Conservation (phyloP, 202 grass and related monocot species). For the Carex arenaria region DNA sequence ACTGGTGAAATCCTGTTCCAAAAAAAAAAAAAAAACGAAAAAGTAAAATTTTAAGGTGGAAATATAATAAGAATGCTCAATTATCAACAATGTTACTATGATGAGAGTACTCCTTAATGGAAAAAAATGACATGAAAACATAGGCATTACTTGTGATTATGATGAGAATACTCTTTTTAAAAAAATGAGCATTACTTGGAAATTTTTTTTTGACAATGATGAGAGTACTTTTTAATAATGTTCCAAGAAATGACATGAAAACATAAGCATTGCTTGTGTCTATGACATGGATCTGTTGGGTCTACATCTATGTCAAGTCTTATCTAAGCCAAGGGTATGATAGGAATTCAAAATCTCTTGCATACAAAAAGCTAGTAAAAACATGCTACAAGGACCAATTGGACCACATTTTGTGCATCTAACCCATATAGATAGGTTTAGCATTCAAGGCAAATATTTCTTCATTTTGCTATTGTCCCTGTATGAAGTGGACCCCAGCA, state of each 20-base stretch:
- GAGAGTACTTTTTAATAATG: no score
- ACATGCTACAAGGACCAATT: background rate
- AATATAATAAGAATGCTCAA: background rate
- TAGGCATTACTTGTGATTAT: background rate
- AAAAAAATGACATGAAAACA: background rate
- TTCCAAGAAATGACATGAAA: no score
- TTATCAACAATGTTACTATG: background rate
- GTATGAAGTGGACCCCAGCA: background rate
- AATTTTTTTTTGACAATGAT: no score
- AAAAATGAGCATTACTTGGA: no score
- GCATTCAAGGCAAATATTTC: background rate
- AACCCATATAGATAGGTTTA: slow-evolving; percentile 2
- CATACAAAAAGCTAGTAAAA: background rate
- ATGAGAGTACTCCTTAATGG: background rate
- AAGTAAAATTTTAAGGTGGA: background rate
- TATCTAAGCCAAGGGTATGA: background rate
- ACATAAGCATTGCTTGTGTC: no score
- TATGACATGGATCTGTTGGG: background rate
- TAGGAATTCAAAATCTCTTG: background rate
- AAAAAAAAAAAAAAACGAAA: no score
- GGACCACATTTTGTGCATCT: slow-evolving; percentile 10
- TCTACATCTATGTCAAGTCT: background rate
- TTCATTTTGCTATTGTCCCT: slow-evolving; percentile 5
- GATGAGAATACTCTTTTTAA: no score
- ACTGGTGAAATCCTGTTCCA: slow-evolving; percentile 83